Evolutionary conservation across 202 grass and related monocot genomes (phyloP).

Genomic region (Zizania palustris): DNA sequence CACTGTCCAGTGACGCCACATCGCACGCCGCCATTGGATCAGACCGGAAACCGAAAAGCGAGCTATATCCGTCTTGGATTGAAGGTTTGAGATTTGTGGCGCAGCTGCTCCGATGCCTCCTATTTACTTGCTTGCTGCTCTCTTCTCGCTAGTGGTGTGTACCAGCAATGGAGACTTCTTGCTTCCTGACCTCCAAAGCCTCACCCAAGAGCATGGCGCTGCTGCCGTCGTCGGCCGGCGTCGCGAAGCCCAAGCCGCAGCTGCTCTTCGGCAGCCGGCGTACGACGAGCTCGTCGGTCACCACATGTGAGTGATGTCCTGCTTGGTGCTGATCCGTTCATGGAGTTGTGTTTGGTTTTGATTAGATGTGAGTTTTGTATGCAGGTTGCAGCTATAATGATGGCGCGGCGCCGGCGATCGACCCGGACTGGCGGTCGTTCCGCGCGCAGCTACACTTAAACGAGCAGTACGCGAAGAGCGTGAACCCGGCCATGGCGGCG

Average conservation of each 20-base stretch:
- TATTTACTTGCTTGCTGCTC: not conserved
- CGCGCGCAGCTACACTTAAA: constrained; percentile 64
- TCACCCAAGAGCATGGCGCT: constrained; percentile 39
- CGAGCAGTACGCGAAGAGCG: constrained; percentile 44
- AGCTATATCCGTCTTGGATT: constrained; percentile 41
- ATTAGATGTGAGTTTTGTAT: not conserved
- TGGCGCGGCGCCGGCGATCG: constrained; percentile 23
- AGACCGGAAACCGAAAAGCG: constrained; percentile 14
- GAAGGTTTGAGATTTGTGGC: constrained; percentile 46
- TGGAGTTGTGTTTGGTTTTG: not conserved
- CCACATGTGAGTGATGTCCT: constrained; percentile 48
- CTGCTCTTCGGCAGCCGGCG: constrained; percentile 23
- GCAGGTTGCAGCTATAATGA: constrained; percentile 68
- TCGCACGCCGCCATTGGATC: constrained; percentile 19
- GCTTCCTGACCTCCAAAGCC: constrained; percentile 54
- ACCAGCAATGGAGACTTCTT: constrained; percentile 50
- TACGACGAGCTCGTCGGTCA: constrained; percentile 31
- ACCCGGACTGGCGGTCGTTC: constrained; percentile 74
- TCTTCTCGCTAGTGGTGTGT: not conserved
- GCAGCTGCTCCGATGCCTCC: not conserved
- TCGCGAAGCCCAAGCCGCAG: constrained; percentile 38
- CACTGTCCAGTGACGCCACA: not conserved
- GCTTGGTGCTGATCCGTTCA: not conserved
- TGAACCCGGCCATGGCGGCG: not conserved
- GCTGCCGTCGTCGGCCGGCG: constrained; percentile 2